Conservation (phyloP, 192 early-diverging fungal species). For the Kickxella alabastrina region DNA sequence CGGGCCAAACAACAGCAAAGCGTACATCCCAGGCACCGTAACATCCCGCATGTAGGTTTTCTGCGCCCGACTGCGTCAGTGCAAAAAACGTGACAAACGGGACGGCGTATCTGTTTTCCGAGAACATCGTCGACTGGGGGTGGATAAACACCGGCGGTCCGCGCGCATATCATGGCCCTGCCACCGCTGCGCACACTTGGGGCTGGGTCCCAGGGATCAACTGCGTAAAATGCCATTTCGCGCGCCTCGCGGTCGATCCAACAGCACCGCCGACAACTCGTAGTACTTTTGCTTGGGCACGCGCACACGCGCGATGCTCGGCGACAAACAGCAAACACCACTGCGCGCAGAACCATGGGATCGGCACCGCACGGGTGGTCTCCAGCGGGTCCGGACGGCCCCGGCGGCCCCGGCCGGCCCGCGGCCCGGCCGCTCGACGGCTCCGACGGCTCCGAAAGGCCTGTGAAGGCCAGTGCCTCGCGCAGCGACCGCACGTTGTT, state of each 20-base stretch:
- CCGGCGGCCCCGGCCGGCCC: no score
- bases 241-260: slow-evolving; percentile 64
- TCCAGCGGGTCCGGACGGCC: no score
- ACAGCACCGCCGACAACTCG: slow-evolving; percentile 68
- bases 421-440: no score
- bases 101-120: slow-evolving; percentile 54
- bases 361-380: no score
- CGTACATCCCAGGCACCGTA: slow-evolving; percentile 61
- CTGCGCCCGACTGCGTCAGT: slow-evolving; percentile 36
- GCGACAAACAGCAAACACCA: slow-evolving; percentile 80
- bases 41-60: slow-evolving; percentile 56
- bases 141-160: slow-evolving; percentile 77
- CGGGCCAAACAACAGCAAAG: slow-evolving; percentile 81
- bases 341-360: slow-evolving; percentile 70
- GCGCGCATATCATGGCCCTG: slow-evolving; percentile 28
- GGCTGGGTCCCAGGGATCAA: no score
- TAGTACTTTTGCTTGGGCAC: slow-evolving; percentile 72
- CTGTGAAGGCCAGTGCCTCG: slow-evolving; percentile 43
- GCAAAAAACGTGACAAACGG: slow-evolving; percentile 70
- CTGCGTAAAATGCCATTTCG: slow-evolving; percentile 69
- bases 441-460: no score
- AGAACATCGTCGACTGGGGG: slow-evolving; percentile 74
- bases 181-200: no score
- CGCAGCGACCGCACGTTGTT: slow-evolving; percentile 57
- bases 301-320: slow-evolving; percentile 69